Evolutionary conservation across 1,139 yeast species (phyloP), one percentile per base, ranked within the genome.

Genomic region (Blastobotrys proliferans): DNA sequence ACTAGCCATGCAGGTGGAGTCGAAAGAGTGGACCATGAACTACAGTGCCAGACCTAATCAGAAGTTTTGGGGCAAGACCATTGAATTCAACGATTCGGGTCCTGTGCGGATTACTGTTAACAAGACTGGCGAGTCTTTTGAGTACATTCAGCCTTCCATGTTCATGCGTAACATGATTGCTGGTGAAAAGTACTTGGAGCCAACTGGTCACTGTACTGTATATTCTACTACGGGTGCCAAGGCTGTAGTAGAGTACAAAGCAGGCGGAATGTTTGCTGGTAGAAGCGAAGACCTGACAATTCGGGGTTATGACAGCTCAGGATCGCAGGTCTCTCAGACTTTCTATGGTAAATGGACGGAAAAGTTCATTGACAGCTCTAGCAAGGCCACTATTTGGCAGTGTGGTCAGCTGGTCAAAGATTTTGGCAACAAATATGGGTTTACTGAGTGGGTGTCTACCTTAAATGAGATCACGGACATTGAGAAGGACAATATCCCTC

Each of bases 111-210:
- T 88, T 40, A 70, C 72, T 1, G 69, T 81, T 37, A 77, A 48
- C 20, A 74, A 57, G 48, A 73, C 84, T 0, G 90, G 90, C 3
- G 95, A 85, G 56, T 71, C 73, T 4, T 85, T 79, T 58, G 76
- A 79, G 48, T 92, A 95, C 92, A 62, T 69, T 16, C 92, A 83
- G 53, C 97, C 98, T 8, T 78, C 85, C 1, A 80, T 94, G 0
- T 73, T 86, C 58, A 68, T 92, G 57, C 82, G 92, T 55, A 90
- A 90, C 58, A 73, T 92, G 43, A 81, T 92, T 57, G 95, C 97
- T 2, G 98, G 98, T 24, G 97, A 92, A 56, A 84, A 87, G 61
- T 92, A 88, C 61, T 72, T 87, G n/a, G 98, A 92, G 60, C 98
- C 98, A 1, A 71, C 75, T 1, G 83, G 87, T 8, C 64, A 79